Evolutionary conservation across 306 rosid species (phyloP), one percentile per base, ranked within the genome.

Genomic region (Prunus padus): DNA sequence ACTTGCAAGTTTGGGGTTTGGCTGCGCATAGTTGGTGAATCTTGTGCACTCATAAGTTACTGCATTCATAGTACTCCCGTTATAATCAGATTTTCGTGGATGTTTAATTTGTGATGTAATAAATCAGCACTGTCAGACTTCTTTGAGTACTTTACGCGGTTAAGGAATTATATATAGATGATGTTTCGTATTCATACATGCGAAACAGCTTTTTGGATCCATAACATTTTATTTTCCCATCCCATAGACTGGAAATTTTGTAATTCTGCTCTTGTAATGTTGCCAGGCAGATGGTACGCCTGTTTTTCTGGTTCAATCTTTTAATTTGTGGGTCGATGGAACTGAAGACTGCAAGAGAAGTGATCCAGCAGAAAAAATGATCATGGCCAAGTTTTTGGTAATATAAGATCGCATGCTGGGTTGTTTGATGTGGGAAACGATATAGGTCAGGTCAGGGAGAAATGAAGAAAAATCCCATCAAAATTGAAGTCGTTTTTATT

Each of bases 101-200:
- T 69, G 62, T 76, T 44, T 30, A 65, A 45, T 63, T 79, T 76
- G 55, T 25, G 77, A 44, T 82, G 65, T 70, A 86, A 86, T 64
- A 61, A 44, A 26, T 71, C 61, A 69, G 11, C 52, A 62, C 76
- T 81, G 73, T 72, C 73, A 37, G 28, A 47, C 30, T 37, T 73
- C 55, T 66, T 9, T 12, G 72, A 77, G 84, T 75, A 65, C 49
- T 60, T 7, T 57, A 69, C 79, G 16, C 66, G 25, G 61, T 54
- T 31, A 42, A 74, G 80, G 45, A 45, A 30, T 42, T 3, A 60
- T 65, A 26, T 72, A 15, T 22, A 42, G 50, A 28, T 20, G 45
- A 33, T 33, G 31, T n/a, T n/a, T n/a, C n/a, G n/a, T n/a, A 55
- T 19, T 65, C 59, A 4, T 25, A 15, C 28, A n/a, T 55, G 20